Base-by-base conservation (phyloP, 352 stramenopile species). In the Phytophthora crassamura region DNA sequence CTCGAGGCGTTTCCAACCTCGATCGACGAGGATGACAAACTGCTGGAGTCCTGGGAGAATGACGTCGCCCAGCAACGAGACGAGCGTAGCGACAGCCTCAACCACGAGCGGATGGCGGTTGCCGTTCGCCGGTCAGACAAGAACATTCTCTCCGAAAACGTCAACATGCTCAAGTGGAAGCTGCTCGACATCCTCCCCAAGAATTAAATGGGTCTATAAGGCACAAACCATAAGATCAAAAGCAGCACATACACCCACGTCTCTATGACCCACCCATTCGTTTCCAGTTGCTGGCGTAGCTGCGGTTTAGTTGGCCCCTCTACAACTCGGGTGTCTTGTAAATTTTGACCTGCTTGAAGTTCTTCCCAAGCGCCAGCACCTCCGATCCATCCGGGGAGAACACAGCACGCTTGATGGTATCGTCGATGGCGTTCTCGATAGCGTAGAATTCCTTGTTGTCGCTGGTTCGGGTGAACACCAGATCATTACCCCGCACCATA, bases 91-190 rank as follows among this genome's bases (percentile, higher is more conserved):
- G 53, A 78, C 25, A 62, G 35, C 7, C 47, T 62, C 7, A 76
- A 73, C n/a, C 78, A 90, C 43, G 45, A 80, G 38, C 57, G 67
- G 34, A 93, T 94, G 86, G 76, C 83, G 7, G 46, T 78, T 16
- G 59, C 74, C 16, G 52, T 93, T 25, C 75, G 80, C 25, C 70
- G 75, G 22, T 89, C 77, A 28, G 86, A 94, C 64, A 82, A 82
- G 47, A 61, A 61, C 40, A 90, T 94, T 56, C 56, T 94, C 12
- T 51, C 72, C 1, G 80, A 87, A 59, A 90, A 84, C 45, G 78
- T 91, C 36, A 64, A 81, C 25, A 80, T 89, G 73, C 75, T 93
- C 55, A 87, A 94, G 62, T 88, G 79, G 77, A 82, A 84, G 45
- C 58, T 91, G 34, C 65, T 89, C 14, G 75, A 83, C 15, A 70